Evolutionary conservation across 1,139 yeast species (phyloP).

Genomic region (Geotrichum citri-aurantii): DNA sequence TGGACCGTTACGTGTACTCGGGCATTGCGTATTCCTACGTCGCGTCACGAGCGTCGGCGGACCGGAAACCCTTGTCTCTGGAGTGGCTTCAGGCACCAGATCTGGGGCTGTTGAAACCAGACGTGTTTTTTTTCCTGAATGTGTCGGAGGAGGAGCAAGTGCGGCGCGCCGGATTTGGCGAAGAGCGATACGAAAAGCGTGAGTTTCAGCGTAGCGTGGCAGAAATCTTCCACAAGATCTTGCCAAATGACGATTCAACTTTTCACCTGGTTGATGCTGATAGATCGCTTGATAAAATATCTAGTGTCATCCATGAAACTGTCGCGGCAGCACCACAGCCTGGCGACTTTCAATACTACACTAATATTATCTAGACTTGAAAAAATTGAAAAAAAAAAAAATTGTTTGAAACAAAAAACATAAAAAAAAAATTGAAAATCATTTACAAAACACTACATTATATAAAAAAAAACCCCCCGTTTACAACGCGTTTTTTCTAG

Average conservation of each 20-base stretch:
- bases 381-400: not conserved
- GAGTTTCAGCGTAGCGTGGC: conserved; percentile 71
- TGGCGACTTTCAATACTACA: conserved; percentile 1
- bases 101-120: conserved; percentile 81
- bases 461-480: not conserved
- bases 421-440: too few species aligned
- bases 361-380: conserved; percentile 1
- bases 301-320: conserved; percentile 24
- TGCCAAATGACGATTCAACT: conserved; percentile 37
- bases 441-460: not conserved
- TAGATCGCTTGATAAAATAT: conserved; percentile 53
- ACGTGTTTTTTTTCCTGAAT: conserved; percentile 70
- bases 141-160: conserved; percentile 47
- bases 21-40: conserved; percentile 76
- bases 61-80: conserved; percentile 43
- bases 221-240: conserved; percentile 47
- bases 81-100: conserved; percentile 83
- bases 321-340: conserved; percentile 14
- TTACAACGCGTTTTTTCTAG: conserved; percentile 75
- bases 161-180: conserved; percentile 78
- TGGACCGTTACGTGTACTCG: conserved; percentile 87
- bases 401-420: too few species aligned
- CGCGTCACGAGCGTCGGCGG: conserved; percentile 20
- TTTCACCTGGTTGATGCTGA: conserved; percentile 51
- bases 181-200: conserved; percentile 76